phyloP scores from a whole-genome alignment of 164 flowering plant species.

The Stephania yunnanensis region DNA sequence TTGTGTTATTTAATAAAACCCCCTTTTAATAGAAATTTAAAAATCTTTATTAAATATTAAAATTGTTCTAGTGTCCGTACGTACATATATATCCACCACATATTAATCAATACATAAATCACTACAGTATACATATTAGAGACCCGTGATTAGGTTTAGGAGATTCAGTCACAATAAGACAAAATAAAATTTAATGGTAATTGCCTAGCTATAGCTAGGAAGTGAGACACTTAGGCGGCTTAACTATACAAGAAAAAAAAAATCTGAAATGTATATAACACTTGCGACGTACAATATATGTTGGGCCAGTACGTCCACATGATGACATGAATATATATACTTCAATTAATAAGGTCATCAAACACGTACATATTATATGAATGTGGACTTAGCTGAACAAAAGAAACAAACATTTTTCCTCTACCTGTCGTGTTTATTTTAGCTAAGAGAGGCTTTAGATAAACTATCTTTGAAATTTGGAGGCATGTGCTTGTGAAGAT shows the following conservation, averaged over 20 bases:
- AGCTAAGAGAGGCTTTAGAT: slow-evolving; percentile 19
- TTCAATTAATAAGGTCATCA: slow-evolving; percentile 2
- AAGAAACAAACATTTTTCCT: slow-evolving; percentile 9
- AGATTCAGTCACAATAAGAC: slow-evolving; percentile 41
- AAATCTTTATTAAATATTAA: too few relatives aligned
- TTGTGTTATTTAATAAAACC: too few relatives aligned
- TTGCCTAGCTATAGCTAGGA: slow-evolving; percentile 13
- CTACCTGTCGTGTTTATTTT: slow-evolving; percentile 24
- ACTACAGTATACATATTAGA: neutral
- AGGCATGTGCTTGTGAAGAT: slow-evolving; percentile 22
- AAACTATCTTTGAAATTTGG: slow-evolving; percentile 32
- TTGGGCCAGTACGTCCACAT: slow-evolving; percentile 24
- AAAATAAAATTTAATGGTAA: slow-evolving; percentile 24
- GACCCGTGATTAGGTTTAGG: slow-evolving; percentile 29
- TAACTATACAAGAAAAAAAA: neutral
- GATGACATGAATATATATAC: slow-evolving; percentile 16
- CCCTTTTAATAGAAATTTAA: too few relatives aligned
- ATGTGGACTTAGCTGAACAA: neutral
- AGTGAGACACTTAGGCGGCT: slow-evolving; percentile 38
- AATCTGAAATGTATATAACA: too few relatives aligned
- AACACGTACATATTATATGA: neutral
- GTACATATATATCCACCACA: neutral
- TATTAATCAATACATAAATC: neutral
- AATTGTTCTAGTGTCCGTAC: too few relatives aligned
- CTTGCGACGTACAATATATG: too few relatives aligned